A percentile compares a stretch with the other conserved stretches of the same genome.
Conservation (phyloP, 164 flowering plant species). For the Platanus orientalis region DNA sequence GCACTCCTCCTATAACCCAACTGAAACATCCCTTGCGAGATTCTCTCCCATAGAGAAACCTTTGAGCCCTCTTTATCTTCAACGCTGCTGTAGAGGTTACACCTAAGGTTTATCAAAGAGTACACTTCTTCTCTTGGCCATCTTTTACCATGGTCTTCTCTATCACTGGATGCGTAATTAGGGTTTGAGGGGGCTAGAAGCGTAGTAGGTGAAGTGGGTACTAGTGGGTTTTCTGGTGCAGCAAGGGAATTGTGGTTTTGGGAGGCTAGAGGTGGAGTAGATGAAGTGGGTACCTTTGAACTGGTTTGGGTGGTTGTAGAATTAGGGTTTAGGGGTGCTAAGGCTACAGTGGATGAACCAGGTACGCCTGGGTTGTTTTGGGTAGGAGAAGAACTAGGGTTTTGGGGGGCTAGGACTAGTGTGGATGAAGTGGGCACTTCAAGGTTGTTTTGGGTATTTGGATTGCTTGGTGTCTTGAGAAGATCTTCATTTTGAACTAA, state of each 20-base stretch:
- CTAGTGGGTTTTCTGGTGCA: constrained; percentile 12
- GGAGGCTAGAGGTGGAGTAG: constrained; percentile 1
- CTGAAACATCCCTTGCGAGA: no score
- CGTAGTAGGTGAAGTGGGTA: constrained; percentile 13
- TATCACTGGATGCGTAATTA: constrained; percentile 12
- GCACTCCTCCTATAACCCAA: constrained; percentile 76
- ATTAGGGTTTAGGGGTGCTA: constrained; percentile 19
- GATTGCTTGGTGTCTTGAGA: constrained; percentile 10
- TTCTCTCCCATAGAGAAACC: constrained; percentile 75
- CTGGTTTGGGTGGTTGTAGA: constrained; percentile 8
- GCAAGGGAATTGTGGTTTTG: constrained; percentile 21
- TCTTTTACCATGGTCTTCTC: constrained; percentile 50
- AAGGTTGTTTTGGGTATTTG: no score
- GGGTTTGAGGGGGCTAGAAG: constrained; percentile 17
- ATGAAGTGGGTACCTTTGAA: constrained; percentile 10
- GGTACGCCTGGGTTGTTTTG: constrained; percentile 13
- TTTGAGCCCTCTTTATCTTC: constrained; percentile 24
- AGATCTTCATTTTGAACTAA: constrained; percentile 9
- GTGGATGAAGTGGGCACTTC: no score
- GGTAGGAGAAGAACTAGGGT: no score
- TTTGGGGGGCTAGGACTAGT: no score
- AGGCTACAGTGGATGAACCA: constrained; percentile 4
- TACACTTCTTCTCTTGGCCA: constrained; percentile 82
- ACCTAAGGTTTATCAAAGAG: constrained; percentile 63
- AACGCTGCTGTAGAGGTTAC: constrained; percentile 34